Percentiles rank a stretch among this genome's conserved stretches.
Evolutionary conservation across 164 flowering plant species (phyloP).

Genomic region (Magnolia kwangsiensis): DNA sequence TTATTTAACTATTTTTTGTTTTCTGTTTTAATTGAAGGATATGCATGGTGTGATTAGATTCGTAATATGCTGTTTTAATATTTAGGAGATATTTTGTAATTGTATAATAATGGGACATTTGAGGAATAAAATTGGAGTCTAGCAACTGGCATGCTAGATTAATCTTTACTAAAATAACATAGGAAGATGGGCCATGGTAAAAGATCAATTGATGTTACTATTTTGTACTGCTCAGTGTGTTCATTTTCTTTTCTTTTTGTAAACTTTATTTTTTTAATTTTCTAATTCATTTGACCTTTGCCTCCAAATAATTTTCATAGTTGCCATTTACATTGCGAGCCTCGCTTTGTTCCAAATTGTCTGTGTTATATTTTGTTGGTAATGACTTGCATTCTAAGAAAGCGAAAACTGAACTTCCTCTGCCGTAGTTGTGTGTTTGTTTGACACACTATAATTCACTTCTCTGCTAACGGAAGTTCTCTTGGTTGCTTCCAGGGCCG

Average conservation of each 20-base stretch:
- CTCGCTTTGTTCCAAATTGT: not conserved
- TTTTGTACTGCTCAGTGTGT: too few relatives aligned
- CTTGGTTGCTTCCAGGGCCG: conserved; percentile 57
- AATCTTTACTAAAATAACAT: too few relatives aligned
- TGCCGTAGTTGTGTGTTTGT: not conserved
- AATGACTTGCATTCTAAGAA: not conserved
- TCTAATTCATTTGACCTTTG: not conserved
- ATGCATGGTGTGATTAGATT: too few relatives aligned
- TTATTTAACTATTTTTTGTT: too few relatives aligned
- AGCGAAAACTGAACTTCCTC: not conserved
- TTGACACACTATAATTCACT: not conserved
- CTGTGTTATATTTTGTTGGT: not conserved
- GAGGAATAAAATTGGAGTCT: not conserved
- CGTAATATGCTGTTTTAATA: too few relatives aligned
- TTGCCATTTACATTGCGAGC: not conserved
- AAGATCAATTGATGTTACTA: too few relatives aligned
- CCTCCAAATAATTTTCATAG: not conserved
- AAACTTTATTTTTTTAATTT: too few relatives aligned
- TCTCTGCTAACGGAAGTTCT: not conserved
- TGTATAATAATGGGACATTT: not conserved
- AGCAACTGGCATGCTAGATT: not conserved
- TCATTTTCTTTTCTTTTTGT: too few relatives aligned
- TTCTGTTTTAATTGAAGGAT: too few relatives aligned
- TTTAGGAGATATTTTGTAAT: too few relatives aligned
- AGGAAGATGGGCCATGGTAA: too few relatives aligned